These are phyloP conservation scores for Neurospora sp. DNA, from an alignment of 495 filamentous ascomycete species.

Conservation along the genomic window DNA sequence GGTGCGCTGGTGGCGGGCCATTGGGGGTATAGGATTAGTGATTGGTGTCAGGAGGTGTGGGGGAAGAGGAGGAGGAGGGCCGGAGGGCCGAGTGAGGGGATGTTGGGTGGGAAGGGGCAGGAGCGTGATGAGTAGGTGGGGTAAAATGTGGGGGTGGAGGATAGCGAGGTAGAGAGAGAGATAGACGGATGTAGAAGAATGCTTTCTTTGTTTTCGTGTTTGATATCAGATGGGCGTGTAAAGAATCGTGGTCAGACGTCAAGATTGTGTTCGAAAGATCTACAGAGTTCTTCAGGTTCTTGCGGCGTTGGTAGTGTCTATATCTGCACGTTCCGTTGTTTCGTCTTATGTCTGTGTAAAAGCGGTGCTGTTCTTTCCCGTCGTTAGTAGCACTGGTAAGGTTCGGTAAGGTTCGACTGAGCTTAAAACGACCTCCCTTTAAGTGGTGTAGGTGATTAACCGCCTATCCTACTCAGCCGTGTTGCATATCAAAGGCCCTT, in stretches of 20 bases:
- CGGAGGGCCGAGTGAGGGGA: conserved; percentile 41
- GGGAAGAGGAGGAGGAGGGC: conserved; percentile 37
- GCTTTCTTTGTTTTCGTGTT: neutral
- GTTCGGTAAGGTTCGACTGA: neutral
- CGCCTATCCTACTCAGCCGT: neutral
- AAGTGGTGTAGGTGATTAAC: neutral
- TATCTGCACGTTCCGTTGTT: neutral
- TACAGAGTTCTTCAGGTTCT: neutral
- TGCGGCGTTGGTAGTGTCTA: neutral
- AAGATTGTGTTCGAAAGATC: neutral
- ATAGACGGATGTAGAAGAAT: neutral
- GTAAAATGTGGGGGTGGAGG: neutral
- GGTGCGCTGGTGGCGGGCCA: conserved; percentile 52
- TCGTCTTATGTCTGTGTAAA: neutral
- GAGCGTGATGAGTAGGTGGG: neutral
- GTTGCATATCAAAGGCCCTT: neutral
- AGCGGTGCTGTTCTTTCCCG: neutral
- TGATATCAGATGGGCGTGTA: neutral
- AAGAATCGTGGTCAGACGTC: neutral
- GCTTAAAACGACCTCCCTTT: neutral
- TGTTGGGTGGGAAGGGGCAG: conserved; percentile 33
- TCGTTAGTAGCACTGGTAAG: neutral
- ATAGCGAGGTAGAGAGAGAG: neutral
- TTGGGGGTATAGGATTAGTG: conserved; percentile 47
- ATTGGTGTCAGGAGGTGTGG: conserved; percentile 40